Evolutionary conservation across 768 basidiomycete species (phyloP), one percentile per base, ranked within the genome.

Genomic region (Mycena capillaripes): DNA sequence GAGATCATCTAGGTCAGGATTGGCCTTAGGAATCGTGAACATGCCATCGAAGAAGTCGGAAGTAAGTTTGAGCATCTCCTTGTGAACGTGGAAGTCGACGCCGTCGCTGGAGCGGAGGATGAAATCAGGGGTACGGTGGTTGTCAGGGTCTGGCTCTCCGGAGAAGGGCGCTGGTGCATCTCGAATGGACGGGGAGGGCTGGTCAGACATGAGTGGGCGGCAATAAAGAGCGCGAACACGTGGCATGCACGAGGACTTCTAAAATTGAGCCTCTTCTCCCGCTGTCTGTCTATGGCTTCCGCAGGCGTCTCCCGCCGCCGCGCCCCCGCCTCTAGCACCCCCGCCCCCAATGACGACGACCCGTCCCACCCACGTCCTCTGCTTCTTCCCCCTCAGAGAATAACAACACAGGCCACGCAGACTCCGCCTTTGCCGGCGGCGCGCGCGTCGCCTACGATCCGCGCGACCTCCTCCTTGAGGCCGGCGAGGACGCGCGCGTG

Each of bases 381-480:
- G 38, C 38, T 38, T 38, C 38, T 16, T 44, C 42, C 16, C 42
- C 42, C 7, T 44, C 42, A 3, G 42, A 44, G 19, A 44, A 44
- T 25, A n/a, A n/a, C n/a, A 38, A 4, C 38, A 16, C 11, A 10
- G 29, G 52, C 52, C 93, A 94, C 79, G 94, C 93, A 0, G 93
- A 95, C 38, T 90, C 92, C 29, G 96, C 96, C 2, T 93, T 97
- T 74, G 93, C 93, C 70, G 94, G 96, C 57, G 91, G 96, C 30
- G 10, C 38, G 38, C 38, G 38, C 38, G 38, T 38, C 38, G 38
- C 38, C 3, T 38, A 88, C 78, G 98, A 99, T 86, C 97, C 96
- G 3, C 85, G 96, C 64, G 98, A 99, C 84, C 81, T 98, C 75
- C 84, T 87, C 55, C 90, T 94, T 78, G 88, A 90, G 64, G 92